Evolutionary conservation across 441 rosid species (phyloP).

Genomic region (Eugenia klotzschiana): DNA sequence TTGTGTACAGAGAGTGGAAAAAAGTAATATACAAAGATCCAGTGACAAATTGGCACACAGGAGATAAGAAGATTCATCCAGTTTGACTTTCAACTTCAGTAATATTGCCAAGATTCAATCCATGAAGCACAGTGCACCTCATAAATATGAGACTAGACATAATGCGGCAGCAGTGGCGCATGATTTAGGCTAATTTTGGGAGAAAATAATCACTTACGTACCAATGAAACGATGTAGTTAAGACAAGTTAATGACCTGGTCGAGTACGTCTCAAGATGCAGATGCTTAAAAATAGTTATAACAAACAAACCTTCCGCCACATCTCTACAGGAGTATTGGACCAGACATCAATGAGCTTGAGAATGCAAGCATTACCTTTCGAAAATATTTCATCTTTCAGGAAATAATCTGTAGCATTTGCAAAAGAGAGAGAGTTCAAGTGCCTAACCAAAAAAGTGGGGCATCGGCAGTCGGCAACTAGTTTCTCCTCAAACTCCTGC

Average conservation of each 20-base stretch:
- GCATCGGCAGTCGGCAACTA: background rate
- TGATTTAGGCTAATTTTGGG: background rate
- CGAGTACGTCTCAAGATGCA: background rate
- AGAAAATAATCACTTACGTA: background rate
- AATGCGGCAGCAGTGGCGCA: background rate
- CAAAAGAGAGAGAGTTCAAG: background rate
- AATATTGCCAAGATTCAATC: background rate
- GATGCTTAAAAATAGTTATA: background rate
- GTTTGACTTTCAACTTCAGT: background rate
- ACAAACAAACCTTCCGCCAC: background rate
- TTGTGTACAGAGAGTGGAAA: background rate
- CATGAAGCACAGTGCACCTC: background rate
- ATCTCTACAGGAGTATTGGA: background rate
- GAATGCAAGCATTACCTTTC: background rate
- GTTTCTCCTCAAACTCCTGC: background rate
- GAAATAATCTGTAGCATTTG: background rate
- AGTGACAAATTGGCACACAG: background rate
- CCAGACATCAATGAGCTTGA: background rate
- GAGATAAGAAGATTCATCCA: background rate
- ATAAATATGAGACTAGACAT: background rate
- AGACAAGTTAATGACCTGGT: background rate
- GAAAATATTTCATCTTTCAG: background rate
- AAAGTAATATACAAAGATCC: background rate
- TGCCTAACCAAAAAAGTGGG: background rate
- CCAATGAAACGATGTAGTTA: background rate